These are phyloP conservation scores for Violaceomyces palustris DNA, from an alignment of 1,284 basidiomycete species.

Conservation along the genomic window DNA sequence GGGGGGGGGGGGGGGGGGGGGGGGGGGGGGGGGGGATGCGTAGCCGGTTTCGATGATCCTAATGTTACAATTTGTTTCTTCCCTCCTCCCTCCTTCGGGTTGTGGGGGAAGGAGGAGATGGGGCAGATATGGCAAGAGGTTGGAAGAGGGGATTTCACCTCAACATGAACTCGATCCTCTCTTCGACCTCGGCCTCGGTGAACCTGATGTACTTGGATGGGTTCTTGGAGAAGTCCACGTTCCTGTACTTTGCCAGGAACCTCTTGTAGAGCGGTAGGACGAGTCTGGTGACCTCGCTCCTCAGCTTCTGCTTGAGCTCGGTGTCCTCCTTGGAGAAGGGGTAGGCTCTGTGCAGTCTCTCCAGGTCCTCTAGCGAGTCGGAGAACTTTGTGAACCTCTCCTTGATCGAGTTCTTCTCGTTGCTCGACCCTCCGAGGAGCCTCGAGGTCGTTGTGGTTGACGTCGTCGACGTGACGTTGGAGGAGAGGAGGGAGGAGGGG, in stretches of 20 bases:
- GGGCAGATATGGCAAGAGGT: background rate
- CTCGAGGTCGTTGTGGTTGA: conserved; percentile 13
- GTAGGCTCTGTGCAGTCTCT: conserved; percentile 41
- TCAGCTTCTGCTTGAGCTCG: conserved; percentile 27
- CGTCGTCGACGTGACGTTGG: background rate
- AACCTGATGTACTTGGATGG: conserved; percentile 41
- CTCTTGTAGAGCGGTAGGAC: conserved; percentile 37
- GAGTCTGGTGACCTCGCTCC: conserved; percentile 31
- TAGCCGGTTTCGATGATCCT: too few relatives aligned
- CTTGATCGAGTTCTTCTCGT: conserved; percentile 43
- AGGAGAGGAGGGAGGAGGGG: too few relatives aligned
- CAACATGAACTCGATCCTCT: conserved; percentile 30
- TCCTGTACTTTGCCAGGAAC: conserved; percentile 35
- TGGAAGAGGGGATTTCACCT: conserved; percentile 1
- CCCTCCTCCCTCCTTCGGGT: background rate
- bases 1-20: too few relatives aligned
- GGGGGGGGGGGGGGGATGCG: too few relatives aligned
- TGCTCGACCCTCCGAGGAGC: conserved; percentile 31
- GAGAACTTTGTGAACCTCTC: conserved; percentile 47
- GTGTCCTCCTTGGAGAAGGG: conserved; percentile 35
- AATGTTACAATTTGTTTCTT: background rate
- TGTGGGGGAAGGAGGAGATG: background rate
- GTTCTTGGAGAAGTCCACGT: conserved; percentile 41
- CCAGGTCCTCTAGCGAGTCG: conserved; percentile 42
- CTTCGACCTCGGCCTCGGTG: conserved; percentile 38